Base-by-base conservation (phyloP, 768 basidiomycete species). In the Boletus bicolor region DNA sequence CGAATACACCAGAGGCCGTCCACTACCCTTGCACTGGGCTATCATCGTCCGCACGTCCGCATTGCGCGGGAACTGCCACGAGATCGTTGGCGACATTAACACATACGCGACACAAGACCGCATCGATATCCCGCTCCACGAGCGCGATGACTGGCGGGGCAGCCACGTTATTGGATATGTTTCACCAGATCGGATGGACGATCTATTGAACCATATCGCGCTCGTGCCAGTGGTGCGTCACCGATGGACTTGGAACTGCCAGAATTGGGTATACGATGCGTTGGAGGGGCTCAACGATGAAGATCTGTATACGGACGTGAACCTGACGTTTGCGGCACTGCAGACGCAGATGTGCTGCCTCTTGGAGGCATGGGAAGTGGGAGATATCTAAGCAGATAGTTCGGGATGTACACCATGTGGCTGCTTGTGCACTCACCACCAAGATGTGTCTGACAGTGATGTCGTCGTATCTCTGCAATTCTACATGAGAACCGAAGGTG, bases 301-400 rank as follows among this genome's bases (percentile, higher is more conserved):
- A 0, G 51, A 44, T 19, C 24, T 69, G 19, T 59, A 64, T 5
- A 61, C 64, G 38, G 62, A 64, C 26, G 49, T n/a, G 41, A 39
- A 56, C 17, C 21, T 69, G 36, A 59, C 56, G 8, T 45, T 61
- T 7, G 55, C 38, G 0, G 51, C 35, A 2, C 36, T 71, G 19
- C 67, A 67, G 45, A 60, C 58, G 15, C 67, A 67, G 15, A 71
- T 68, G 69, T 43, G 11, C 26, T 60, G 55, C 44, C 50, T 71
- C 8, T 56, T 71, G 50, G 69, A 71, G 30, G 63, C 65, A 19
- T 70, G 67, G 68, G 69, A 70, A 30, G 17, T 53, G 14, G 62
- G 64, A 5, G 64, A 70, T 17, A 63, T 69, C 38, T 70, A 19
- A 35, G 21, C 17, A n/a, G 37, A 41, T n/a, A 4, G 32, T 7